Evolutionary conservation across 306 rosid species (phyloP).

Genomic region (Geum urbanum): DNA sequence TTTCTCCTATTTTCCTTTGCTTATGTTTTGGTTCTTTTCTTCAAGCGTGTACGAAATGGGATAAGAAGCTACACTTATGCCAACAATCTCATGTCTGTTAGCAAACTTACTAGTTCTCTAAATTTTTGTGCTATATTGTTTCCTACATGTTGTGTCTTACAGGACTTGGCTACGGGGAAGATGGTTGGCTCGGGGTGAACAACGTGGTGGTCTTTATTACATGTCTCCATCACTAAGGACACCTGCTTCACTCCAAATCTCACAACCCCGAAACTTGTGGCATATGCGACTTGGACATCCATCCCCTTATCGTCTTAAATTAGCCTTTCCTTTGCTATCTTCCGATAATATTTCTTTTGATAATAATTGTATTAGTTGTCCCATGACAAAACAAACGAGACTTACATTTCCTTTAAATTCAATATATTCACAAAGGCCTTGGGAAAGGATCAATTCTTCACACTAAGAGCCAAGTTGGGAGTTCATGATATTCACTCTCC

Average conservation of each 20-base stretch:
- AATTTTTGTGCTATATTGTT: constrained; percentile 11
- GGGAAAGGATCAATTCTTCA: no score
- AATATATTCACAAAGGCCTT: no score
- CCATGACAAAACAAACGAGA: background rate
- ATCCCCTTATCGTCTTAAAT: background rate
- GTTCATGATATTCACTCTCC: no score
- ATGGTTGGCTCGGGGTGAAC: constrained; percentile 18
- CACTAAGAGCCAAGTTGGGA: no score
- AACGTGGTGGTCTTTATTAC: constrained; percentile 13
- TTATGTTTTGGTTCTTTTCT: no score
- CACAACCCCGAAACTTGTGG: background rate
- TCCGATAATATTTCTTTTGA: background rate
- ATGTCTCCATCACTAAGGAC: background rate
- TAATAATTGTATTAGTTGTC: background rate
- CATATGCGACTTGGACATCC: background rate
- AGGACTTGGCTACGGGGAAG: constrained; percentile 23
- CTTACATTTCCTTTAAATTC: constrained; percentile 5
- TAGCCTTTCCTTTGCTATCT: background rate
- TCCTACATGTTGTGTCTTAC: constrained; percentile 17
- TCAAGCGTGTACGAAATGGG: no score
- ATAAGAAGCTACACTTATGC: no score
- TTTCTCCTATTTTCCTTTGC: no score
- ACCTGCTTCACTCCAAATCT: background rate
- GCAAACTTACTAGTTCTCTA: constrained; percentile 18
- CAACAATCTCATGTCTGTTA: constrained; percentile 21